Percentiles rank a stretch among this genome's conserved stretches.
Conservation (phyloP, 202 grass and related monocot genomes). For the Brachypodium distachyon region DNA sequence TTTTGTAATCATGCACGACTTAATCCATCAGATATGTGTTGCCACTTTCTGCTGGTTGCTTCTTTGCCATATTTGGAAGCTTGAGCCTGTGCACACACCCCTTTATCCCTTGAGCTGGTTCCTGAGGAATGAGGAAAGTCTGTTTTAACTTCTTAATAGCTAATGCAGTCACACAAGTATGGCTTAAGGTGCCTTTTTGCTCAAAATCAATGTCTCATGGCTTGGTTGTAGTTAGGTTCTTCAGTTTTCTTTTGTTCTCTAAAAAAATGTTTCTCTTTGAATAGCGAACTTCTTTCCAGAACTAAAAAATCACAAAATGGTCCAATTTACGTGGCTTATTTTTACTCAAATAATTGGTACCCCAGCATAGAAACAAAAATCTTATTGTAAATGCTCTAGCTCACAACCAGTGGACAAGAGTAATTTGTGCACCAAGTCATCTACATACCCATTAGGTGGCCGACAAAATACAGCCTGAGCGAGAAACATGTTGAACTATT, state of each 20-base stretch:
- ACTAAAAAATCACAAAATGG: too few relatives aligned
- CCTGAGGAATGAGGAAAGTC: neutral
- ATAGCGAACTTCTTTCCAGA: too few relatives aligned
- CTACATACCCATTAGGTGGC: neutral
- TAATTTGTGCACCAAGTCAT: neutral
- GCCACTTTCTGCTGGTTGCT: neutral
- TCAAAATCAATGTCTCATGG: neutral
- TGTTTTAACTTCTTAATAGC: neutral
- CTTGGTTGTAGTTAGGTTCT: neutral
- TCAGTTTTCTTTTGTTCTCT: too few relatives aligned
- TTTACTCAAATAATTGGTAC: too few relatives aligned
- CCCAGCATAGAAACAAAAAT: conserved; percentile 4
- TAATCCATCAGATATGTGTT: neutral
- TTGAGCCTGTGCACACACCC: neutral
- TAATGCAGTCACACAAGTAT: neutral
- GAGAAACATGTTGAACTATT: neutral
- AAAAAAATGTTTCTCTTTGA: neutral
- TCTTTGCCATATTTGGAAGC: neutral
- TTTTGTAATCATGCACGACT: neutral
- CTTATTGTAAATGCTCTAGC: neutral
- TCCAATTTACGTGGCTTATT: too few relatives aligned
- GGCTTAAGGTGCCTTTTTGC: neutral
- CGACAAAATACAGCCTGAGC: neutral
- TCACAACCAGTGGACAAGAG: neutral
- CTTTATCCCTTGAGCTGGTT: neutral